phyloP scores from a whole-genome alignment of 1,139 yeast genomes.

The Scheffersomyces parashehatae region DNA sequence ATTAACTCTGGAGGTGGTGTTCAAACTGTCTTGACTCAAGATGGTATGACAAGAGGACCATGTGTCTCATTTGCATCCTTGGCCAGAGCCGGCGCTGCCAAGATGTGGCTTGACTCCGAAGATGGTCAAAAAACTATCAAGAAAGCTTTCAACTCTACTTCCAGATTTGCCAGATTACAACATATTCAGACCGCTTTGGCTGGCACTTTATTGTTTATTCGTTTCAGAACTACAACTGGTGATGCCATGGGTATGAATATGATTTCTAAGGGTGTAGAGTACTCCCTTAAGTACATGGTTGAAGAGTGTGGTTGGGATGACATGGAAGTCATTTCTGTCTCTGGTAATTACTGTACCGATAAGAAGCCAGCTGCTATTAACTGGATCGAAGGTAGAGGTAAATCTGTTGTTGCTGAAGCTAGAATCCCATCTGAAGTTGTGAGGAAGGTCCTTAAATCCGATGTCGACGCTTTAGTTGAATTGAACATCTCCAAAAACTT shows the following conservation, averaged over 20 bases:
- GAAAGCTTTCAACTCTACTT: conserved; percentile 92
- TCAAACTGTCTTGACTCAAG: conserved; percentile 85
- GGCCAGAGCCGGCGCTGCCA: conserved; percentile 90
- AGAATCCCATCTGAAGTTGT: conserved; percentile 82
- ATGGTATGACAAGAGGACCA: conserved; percentile 99
- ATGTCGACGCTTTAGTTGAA: conserved; percentile 89
- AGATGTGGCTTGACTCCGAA: conserved; percentile 92
- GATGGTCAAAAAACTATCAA: conserved; percentile 84
- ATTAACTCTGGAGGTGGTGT: conserved; percentile 98
- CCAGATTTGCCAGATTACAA: conserved; percentile 94
- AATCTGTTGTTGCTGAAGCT: conserved; percentile 97
- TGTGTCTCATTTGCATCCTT: conserved; percentile 87
- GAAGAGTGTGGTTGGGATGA: conserved; percentile 91
- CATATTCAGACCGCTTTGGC: conserved; percentile 92
- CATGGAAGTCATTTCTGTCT: conserved; percentile 88
- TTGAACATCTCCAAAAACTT: conserved; percentile 85
- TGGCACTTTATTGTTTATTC: conserved; percentile 83
- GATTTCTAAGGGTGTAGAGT: conserved; percentile 98
- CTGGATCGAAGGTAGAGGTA: conserved; percentile 99
- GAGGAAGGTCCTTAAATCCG: conserved; percentile 79
- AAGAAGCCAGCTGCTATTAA: conserved; percentile 97
- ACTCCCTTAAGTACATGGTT: conserved; percentile 77
- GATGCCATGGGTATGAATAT: conserved; percentile 99
- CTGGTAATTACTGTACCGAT: conserved; percentile 97
- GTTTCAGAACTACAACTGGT: conserved; percentile 97